Base-by-base conservation (phyloP, 345 rosid genomes). In the Lumnitzera littorea region DNA sequence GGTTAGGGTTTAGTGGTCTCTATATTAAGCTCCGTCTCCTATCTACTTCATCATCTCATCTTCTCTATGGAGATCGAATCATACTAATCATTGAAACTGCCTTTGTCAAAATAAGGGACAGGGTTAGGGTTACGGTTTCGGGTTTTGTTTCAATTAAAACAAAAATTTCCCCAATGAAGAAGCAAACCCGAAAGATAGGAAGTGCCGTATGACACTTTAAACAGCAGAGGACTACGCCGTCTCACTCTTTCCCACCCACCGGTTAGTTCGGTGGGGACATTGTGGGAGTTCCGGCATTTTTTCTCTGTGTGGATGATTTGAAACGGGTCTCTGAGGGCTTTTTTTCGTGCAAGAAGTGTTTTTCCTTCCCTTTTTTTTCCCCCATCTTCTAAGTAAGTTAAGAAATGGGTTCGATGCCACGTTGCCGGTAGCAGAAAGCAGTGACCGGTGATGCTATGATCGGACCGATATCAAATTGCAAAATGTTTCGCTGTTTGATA, bases 131-230 rank as follows among this genome's bases (percentile, higher is more conserved):
- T 15, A 5, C 12, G 11, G 11, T 11, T 15, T 5, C 12, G 11
- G 11, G 1, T 13, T 7, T 53, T 23, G 3, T 23, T 15, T 51
- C 2, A 12, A 51, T 1, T 0, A 12, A 51, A 15, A 5, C 53
- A 13, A 13, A 56, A 24, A 56, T 27, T 24, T 23, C 13, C 73
- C 77, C 81, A 5, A 65, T 81, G 86, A 81, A 70, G 83, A 81
- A 75, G 79, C 56, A 47, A 9, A 65, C 86, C 86, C 82, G 58
- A 31, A 56, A 64, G 80, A 80, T 81, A 82, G 84, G 84, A 78
- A 82, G 87, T 78, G 87, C 82, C 82, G 87, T 82, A 74, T 82
- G 87, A 82, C 87, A 74, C 83, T 74, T 64, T 36, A 60, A 27
- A 65, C 50, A 48, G 56, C 61, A 52, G 56, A 50, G 62, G 76